phyloP scores from a whole-genome alignment of 1,139 yeast species.

The Blastobotrys persicus region DNA sequence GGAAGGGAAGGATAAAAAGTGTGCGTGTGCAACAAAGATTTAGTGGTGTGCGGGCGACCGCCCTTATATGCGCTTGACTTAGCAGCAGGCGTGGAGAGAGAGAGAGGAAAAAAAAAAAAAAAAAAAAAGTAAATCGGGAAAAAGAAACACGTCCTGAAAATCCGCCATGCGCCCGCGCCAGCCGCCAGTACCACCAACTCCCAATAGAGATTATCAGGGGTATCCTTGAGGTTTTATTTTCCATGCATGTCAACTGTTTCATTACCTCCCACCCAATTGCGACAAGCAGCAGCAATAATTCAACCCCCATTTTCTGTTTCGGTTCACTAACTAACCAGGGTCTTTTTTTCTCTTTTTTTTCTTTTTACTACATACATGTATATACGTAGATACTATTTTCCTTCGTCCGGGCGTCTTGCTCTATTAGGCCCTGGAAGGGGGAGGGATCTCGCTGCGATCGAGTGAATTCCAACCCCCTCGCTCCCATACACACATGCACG shows the following conservation, averaged over 20 bases:
- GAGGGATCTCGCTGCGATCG: constrained; percentile 2
- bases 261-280: background rate
- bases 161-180: background rate
- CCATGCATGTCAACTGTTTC: background rate
- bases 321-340: no score
- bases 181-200: background rate
- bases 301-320: no score
- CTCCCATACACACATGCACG: background rate
- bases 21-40: background rate
- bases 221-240: background rate
- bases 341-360: no score
- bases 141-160: background rate
- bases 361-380: no score
- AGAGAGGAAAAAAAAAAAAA: no score
- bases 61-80: background rate
- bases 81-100: no score
- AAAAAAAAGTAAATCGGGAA: background rate
- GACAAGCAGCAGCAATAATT: background rate
- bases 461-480: background rate
- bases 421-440: no score
- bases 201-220: background rate
- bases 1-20: background rate
- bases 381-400: no score
- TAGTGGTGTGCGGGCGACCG: background rate
- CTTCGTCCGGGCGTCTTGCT: no score